Evolutionary conservation across 2,329 filamentous ascomycete species (phyloP).

Genomic region (Xylariales sp.): DNA sequence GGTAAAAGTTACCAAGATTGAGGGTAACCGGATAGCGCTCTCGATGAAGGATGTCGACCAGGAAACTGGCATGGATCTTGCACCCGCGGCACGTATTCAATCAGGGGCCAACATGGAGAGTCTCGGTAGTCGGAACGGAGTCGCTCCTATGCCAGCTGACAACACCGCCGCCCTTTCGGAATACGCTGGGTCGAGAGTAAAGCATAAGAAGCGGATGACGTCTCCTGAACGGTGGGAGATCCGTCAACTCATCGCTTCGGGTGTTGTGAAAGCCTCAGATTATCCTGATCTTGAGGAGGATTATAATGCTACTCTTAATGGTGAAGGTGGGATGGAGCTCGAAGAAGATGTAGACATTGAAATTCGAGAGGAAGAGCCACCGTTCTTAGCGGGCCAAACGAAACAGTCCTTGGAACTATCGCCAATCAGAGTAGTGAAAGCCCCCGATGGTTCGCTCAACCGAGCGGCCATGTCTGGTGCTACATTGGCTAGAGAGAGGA

Average conservation of each 20-base stretch:
- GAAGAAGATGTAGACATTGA: conserved; percentile 99
- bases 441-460: conserved; percentile 97
- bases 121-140: conserved; percentile 73
- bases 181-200: conserved; percentile 64
- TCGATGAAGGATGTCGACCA: conserved; percentile 99
- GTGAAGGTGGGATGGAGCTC: conserved; percentile 87
- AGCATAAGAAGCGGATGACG: conserved; percentile 90
- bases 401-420: conserved; percentile 96
- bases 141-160: conserved; percentile 53
- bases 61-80: conserved; percentile 82
- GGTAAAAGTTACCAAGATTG: conserved; percentile 90
- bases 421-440: conserved; percentile 95
- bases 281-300: conserved; percentile 96
- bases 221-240: conserved; percentile 99
- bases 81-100: conserved; percentile 80
- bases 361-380: conserved; percentile 94
- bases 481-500: conserved; percentile 85
- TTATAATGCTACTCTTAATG: conserved; percentile 86
- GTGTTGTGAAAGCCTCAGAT: conserved; percentile 90
- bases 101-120: conserved; percentile 92
- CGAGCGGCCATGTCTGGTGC: conserved; percentile 95
- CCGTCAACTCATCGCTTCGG: conserved; percentile 93
- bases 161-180: conserved; percentile 73
- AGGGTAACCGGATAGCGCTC: conserved; percentile 82
- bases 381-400: conserved; percentile 94